phyloP scores from a whole-genome alignment of 345 rosid species.

The Angophora floribunda region DNA sequence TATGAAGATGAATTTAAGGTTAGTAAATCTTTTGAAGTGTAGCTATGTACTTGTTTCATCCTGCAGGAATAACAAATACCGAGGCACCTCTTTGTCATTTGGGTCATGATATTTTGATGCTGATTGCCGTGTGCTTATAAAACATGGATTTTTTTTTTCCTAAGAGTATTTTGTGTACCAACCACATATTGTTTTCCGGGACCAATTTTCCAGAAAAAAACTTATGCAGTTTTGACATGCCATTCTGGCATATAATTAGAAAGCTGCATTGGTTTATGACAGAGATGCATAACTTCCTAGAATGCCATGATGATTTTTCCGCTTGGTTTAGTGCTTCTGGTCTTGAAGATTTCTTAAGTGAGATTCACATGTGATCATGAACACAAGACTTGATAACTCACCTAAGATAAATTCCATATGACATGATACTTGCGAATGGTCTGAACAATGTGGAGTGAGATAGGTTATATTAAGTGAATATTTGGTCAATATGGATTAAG shows the following conservation, averaged over 20 bases:
- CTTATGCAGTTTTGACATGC: background rate
- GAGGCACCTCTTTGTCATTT: background rate
- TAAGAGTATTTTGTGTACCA: background rate
- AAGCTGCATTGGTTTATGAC: background rate
- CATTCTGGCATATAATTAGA: background rate
- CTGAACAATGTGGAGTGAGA: background rate
- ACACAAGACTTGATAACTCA: background rate
- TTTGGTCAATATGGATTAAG: background rate
- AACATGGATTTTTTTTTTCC: background rate
- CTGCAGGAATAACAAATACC: background rate
- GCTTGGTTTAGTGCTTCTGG: background rate
- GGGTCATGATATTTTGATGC: background rate
- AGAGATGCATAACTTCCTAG: background rate
- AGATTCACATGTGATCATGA: background rate
- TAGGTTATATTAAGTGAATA: background rate
- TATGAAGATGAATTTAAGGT: constrained; percentile 81
- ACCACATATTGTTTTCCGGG: background rate
- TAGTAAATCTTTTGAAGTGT: constrained; percentile 2
- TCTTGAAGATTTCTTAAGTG: background rate
- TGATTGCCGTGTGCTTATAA: background rate
- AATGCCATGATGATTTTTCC: background rate
- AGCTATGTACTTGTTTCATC: background rate
- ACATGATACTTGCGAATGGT: background rate
- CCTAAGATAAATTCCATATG: background rate
- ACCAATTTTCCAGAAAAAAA: background rate